These are phyloP conservation scores for Roridomyces roridus DNA, from an alignment of 768 basidiomycete genomes.

Conservation along the genomic window DNA sequence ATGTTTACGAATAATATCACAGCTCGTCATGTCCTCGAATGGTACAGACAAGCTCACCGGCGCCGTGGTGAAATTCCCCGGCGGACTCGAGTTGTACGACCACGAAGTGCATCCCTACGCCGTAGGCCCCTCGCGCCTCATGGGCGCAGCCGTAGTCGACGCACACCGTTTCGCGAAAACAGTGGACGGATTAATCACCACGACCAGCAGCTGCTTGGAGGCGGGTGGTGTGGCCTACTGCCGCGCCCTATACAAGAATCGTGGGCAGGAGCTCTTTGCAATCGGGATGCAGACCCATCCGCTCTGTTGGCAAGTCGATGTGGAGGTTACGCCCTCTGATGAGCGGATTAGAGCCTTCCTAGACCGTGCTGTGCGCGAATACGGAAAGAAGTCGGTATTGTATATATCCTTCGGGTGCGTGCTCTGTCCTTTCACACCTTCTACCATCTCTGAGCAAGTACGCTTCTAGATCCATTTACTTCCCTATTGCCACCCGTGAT, in stretches of 20 bases:
- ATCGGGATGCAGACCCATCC: conserved; percentile 14
- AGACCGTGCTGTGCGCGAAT: conserved; percentile 1
- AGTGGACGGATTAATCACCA: conserved; percentile 6
- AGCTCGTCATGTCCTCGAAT: conserved; percentile 11
- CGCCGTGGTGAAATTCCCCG: background rate
- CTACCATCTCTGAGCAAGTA: no score
- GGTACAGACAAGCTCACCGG: conserved; percentile 15
- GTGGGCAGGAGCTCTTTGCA: conserved; percentile 12
- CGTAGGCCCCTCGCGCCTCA: background rate
- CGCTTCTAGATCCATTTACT: no score
- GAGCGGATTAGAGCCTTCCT: conserved; percentile 2
- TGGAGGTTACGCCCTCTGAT: background rate
- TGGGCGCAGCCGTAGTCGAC: background rate
- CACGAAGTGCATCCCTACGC: conserved; percentile 13
- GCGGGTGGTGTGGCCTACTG: conserved; percentile 3
- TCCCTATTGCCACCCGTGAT: conserved; percentile 3
- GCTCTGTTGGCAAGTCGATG: background rate
- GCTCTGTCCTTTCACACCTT: no score
- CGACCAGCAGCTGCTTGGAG: conserved; percentile 2
- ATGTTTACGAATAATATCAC: no score
- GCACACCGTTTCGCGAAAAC: conserved; percentile 8
- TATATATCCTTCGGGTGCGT: conserved; percentile 20
- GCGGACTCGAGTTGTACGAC: conserved; percentile 19
- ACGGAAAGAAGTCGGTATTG: conserved; percentile 9
- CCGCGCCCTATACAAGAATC: background rate